phyloP scores from a whole-genome alignment of 2,329 filamentous ascomycete species.

The Phaeoacremonium minimum region DNA sequence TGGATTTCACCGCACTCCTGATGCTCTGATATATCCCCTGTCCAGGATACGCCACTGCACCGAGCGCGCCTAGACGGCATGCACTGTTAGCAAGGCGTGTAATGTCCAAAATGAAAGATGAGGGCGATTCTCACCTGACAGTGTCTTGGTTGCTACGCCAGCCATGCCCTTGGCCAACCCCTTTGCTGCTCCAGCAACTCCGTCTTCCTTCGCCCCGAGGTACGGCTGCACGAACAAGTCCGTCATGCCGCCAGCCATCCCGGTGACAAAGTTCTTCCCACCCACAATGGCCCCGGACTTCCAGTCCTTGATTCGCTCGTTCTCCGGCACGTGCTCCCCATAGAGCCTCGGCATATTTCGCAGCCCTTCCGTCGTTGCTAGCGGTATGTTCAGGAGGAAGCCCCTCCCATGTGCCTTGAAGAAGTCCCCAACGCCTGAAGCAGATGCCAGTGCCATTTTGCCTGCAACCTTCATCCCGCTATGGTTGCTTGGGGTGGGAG shows the following conservation, averaged over 20 bases:
- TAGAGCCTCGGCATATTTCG: constrained; percentile 49
- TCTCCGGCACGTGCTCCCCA: constrained; percentile 21
- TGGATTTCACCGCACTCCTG: not conserved
- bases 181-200: not conserved
- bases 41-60: not conserved
- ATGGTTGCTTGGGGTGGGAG: no score
- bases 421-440: constrained; percentile 27
- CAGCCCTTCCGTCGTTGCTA: constrained; percentile 46
- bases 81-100: not conserved
- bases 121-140: not conserved
- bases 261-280: not conserved
- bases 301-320: not conserved
- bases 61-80: not conserved
- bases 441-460: constrained; percentile 5
- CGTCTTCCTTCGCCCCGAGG: not conserved
- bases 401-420: constrained; percentile 24
- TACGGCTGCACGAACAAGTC: not conserved
- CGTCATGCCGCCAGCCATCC: not conserved
- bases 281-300: not conserved
- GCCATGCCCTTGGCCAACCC: not conserved
- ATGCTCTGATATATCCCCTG: not conserved
- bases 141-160: not conserved
- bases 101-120: not conserved
- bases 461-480: not conserved
- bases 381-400: constrained; percentile 39